Conservation (phyloP, 352 stramenopile species). For the Phytophthora brassicae region DNA sequence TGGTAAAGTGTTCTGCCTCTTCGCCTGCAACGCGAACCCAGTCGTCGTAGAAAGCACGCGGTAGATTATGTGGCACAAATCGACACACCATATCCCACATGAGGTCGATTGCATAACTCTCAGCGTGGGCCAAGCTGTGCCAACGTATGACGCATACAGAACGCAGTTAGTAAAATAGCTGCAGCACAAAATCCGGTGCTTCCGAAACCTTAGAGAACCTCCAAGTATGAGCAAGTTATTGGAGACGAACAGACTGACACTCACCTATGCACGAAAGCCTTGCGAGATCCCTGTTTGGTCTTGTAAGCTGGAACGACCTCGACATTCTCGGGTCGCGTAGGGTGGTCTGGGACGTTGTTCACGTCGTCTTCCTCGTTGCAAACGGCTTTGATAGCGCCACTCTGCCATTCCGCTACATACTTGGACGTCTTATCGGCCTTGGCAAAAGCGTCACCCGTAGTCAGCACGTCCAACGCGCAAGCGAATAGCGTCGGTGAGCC, state of each 20-base stretch:
- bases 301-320: conserved; percentile 43
- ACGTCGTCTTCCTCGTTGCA: conserved; percentile 39
- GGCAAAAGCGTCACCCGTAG: conserved; percentile 31
- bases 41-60: conserved; percentile 59
- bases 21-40: conserved; percentile 56
- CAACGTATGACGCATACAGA: neutral
- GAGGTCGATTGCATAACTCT: conserved; percentile 67
- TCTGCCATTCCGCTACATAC: conserved; percentile 42
- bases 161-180: neutral
- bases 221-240: no score
- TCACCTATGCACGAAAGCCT: conserved; percentile 51
- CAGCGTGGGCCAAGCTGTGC: conserved; percentile 46
- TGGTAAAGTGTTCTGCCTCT: conserved; percentile 54
- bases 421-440: conserved; percentile 45
- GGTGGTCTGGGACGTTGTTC: conserved; percentile 43
- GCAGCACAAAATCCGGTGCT: neutral
- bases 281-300: conserved; percentile 51
- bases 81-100: conserved; percentile 68
- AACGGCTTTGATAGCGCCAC: conserved; percentile 25
- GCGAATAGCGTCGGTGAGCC: conserved; percentile 37
- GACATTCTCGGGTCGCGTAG: conserved; percentile 46
- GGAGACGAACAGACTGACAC: neutral
- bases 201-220: neutral
- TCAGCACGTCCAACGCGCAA: conserved; percentile 46
- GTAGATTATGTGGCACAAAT: conserved; percentile 47